Evolutionary conservation across 768 basidiomycete genomes (phyloP).

Genomic region (Amanita pallidorosea): DNA sequence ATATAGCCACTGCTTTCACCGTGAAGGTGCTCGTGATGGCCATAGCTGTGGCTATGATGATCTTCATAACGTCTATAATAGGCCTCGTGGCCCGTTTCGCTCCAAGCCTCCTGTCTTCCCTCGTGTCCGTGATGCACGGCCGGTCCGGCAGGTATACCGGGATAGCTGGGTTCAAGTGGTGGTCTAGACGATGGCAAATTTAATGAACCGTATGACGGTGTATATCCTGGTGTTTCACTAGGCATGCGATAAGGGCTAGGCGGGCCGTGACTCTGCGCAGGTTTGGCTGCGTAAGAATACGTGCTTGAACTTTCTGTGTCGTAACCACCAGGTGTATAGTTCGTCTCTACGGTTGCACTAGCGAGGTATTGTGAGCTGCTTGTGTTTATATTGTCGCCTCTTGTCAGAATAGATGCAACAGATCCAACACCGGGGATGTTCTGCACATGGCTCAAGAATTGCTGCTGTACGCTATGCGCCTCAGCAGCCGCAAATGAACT

Average conservation of each 20-base stretch:
- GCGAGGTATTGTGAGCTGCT: background rate
- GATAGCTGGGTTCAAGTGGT: constrained; percentile 5
- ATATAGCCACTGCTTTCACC: constrained; percentile 1
- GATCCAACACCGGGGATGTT: constrained; percentile 35
- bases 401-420: constrained; percentile 19
- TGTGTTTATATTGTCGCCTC: background rate
- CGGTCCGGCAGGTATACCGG: constrained; percentile 13
- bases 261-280: constrained; percentile 9
- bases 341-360: background rate
- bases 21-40: background rate
- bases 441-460: constrained; percentile 33
- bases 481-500: constrained; percentile 38
- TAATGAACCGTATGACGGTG: constrained; percentile 26
- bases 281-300: background rate
- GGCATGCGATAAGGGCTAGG: constrained; percentile 14
- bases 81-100: background rate
- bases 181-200: constrained; percentile 17
- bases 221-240: constrained; percentile 17
- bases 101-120: background rate
- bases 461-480: constrained; percentile 37
- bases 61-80: background rate
- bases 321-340: background rate
- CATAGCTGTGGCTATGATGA: background rate
- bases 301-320: background rate
- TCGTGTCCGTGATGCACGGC: background rate